Base-by-base conservation (phyloP, 176 grass and related monocot genomes). In the Raddia guianensis region DNA sequence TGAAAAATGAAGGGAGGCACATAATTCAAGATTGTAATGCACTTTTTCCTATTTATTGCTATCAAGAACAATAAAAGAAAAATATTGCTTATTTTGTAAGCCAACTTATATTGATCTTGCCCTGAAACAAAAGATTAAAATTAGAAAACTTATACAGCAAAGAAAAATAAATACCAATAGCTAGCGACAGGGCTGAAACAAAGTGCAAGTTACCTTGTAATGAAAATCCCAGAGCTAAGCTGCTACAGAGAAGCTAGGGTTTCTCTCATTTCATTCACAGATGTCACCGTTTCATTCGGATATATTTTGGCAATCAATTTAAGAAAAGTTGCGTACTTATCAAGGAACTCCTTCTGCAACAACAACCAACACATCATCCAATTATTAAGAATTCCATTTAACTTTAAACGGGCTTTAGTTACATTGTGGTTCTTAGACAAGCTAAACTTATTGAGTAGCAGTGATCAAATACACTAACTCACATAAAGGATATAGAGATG, bases 261-360 rank as follows among this genome's bases (percentile, higher is more conserved):
- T 50, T 98, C 87, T 75, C 74, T 86, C 92, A 98, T 95, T 62
- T 98, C 90, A 13, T 70, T 57, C 20, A 83, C 88, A 6, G 92
- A 89, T 68, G 66, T 83, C 46, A 98, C 74, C 15, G 83, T 89
- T 85, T 98, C 95, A 49, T 64, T 94, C 57, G 90, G 92, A 80
- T 98, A 98, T 93, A 98, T 92, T 87, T 89, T 95, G 11, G 79
- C 73, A 54, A 98, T 89, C 73, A 98, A 82, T 72, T 92, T 86
- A 7, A 95, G 72, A 27, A 98, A 98, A 50, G 90, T 98, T 55
- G 82, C 55, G 62, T 98, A 98, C 75, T 98, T 98, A 5, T 95
- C 90, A 18, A 98, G 83, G 81, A 98, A 98, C 89, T 94, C 92
- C 75, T 95, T 98, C 95, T 98, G 92, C 80, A 84, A 89, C 64